Evolutionary conservation across 441 rosid species (phyloP).

Genomic region (Pelargonium myrrhifolium): DNA sequence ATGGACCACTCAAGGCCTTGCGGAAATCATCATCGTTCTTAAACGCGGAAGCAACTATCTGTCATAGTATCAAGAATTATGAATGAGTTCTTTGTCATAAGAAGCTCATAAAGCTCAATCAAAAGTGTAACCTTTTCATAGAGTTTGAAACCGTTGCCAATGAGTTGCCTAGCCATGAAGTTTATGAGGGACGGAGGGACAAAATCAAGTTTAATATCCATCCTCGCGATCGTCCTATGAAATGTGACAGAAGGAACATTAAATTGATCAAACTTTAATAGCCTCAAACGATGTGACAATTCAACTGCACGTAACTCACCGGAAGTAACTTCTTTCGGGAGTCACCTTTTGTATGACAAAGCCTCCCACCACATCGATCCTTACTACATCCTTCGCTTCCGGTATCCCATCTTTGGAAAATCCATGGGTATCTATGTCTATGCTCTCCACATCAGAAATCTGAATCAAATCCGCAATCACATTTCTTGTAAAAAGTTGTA

Average conservation of each 20-base stretch:
- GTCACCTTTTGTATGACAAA: slow-evolving; percentile 82
- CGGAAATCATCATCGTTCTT: slow-evolving; percentile 48
- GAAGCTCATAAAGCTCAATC: too few relatives aligned
- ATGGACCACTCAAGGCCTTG: slow-evolving; percentile 50
- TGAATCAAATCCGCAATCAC: slow-evolving; percentile 25
- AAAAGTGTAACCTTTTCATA: slow-evolving; percentile 58
- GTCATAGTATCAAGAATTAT: slow-evolving; percentile 18
- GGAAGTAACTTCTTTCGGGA: slow-evolving; percentile 61
- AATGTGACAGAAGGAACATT: slow-evolving; percentile 8
- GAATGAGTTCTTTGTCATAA: too few relatives aligned
- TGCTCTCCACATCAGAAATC: slow-evolving; percentile 58
- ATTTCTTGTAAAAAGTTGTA: background rate
- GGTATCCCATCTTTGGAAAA: slow-evolving; percentile 47
- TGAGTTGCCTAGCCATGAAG: slow-evolving; percentile 79
- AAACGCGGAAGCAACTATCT: slow-evolving; percentile 61
- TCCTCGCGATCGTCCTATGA: slow-evolving; percentile 62
- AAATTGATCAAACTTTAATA: background rate
- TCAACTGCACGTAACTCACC: slow-evolving; percentile 35
- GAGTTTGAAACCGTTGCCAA: slow-evolving; percentile 79
- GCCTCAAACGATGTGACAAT: background rate
- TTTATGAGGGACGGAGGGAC: slow-evolving; percentile 83
- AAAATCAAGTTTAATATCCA: slow-evolving; percentile 82
- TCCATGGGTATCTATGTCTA: slow-evolving; percentile 50
- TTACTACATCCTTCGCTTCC: slow-evolving; percentile 56
- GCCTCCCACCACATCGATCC: slow-evolving; percentile 83